Percentiles rank a stretch among this genome's conserved stretches.
Conservation (phyloP, 306 rosid species). For the Arachis stenosperma region DNA sequence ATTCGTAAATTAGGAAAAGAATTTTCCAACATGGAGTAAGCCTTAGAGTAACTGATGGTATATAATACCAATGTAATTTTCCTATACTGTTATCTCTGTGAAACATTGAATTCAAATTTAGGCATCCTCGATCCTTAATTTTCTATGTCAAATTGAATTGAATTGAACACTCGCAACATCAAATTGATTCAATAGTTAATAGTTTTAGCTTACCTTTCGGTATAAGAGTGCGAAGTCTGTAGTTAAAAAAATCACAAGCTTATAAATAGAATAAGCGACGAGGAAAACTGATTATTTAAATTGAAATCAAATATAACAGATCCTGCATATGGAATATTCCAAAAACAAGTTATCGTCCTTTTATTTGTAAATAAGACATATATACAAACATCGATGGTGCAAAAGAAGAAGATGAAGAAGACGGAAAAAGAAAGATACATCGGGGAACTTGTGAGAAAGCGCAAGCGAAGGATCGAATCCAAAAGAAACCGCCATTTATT, state of each 20-base stretch:
- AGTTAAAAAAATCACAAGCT: conserved; percentile 29
- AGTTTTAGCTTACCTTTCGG: conserved; percentile 63
- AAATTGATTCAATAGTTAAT: neutral
- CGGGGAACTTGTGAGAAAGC: conserved; percentile 68
- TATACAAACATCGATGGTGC: conserved; percentile 20
- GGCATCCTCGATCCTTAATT: neutral
- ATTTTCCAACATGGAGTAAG: too few relatives aligned
- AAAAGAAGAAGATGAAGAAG: neutral
- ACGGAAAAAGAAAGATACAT: conserved; percentile 47
- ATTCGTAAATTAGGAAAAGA: too few relatives aligned
- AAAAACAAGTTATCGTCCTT: neutral
- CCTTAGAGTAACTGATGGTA: too few relatives aligned
- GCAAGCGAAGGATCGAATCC: conserved; percentile 60
- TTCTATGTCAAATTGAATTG: conserved; percentile 7
- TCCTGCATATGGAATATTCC: conserved; percentile 12
- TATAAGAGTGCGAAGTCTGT: conserved; percentile 63
- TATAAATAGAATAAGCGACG: conserved; percentile 2
- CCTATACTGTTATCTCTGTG: conserved; percentile 57
- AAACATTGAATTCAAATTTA: conserved; percentile 3
- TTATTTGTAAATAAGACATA: neutral
- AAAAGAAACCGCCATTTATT: conserved; percentile 48
- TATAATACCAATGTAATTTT: too few relatives aligned
- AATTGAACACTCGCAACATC: conserved; percentile 14
- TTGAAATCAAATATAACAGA: neutral
- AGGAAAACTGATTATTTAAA: neutral